These are phyloP conservation scores for Fusarium setosum DNA, from an alignment of 2,329 filamentous ascomycete genomes.

Conservation along the genomic window DNA sequence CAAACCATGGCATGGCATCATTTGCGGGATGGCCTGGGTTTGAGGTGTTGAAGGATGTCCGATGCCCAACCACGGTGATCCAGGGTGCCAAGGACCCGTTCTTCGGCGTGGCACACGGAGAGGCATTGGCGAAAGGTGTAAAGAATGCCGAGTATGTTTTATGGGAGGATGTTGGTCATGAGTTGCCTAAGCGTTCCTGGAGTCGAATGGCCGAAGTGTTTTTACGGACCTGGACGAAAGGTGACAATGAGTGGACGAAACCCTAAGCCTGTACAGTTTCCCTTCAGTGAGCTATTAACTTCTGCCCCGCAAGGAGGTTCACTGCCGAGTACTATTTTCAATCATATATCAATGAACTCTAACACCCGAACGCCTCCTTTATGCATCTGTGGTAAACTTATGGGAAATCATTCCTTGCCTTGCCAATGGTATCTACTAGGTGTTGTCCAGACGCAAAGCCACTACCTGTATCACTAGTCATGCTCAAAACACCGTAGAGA, in stretches of 20 bases:
- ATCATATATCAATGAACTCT: too few species aligned
- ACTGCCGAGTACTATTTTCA: too few species aligned
- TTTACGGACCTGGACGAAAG: conserved; percentile 17
- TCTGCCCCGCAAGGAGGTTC: too few species aligned
- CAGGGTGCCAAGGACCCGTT: conserved; percentile 45
- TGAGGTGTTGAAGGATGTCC: conserved; percentile 35
- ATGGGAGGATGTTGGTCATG: conserved; percentile 37
- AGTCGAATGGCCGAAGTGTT: neutral
- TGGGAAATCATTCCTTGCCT: neutral
- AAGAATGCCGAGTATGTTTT: conserved; percentile 35
- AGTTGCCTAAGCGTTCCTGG: conserved; percentile 31
- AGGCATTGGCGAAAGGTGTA: conserved; percentile 40
- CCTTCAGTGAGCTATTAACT: too few species aligned
- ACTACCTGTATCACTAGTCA: neutral
- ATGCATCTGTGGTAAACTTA: too few species aligned
- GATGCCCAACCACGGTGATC: conserved; percentile 43
- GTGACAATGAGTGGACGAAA: conserved; percentile 8
- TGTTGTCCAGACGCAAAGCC: neutral
- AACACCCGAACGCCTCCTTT: too few species aligned
- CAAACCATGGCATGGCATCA: conserved; percentile 42
- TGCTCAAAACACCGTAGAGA: conserved; percentile 5
- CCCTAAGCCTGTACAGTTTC: too few species aligned
- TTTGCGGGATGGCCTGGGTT: conserved; percentile 37
- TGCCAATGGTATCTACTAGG: conserved; percentile 2
- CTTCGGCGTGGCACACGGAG: conserved; percentile 41